phyloP scores from a whole-genome alignment of 2,329 filamentous ascomycete species.

The Thielaviopsis ethacetica region DNA sequence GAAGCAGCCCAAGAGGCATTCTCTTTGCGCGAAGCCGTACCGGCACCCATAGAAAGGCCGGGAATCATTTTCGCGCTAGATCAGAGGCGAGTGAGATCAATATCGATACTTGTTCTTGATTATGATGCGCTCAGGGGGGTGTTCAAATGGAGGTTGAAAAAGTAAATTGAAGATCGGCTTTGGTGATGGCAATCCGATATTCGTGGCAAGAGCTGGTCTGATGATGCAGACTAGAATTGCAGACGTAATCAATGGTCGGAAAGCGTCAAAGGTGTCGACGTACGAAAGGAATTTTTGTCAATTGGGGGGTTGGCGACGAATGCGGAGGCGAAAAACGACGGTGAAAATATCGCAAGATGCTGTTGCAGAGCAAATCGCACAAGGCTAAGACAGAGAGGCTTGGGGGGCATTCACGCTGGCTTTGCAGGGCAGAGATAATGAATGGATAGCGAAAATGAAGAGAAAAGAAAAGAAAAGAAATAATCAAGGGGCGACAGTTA shows the following conservation, averaged over 20 bases:
- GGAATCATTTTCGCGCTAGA: constrained; percentile 14
- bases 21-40: not conserved
- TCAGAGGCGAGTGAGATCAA: not conserved
- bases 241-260: not conserved
- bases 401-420: no score
- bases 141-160: not conserved
- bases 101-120: not conserved
- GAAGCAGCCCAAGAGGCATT: constrained; percentile 8
- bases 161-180: not conserved
- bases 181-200: no score
- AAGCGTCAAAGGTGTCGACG: not conserved
- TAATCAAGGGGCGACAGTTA: no score
- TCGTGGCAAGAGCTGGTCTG: no score
- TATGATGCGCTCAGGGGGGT: not conserved
- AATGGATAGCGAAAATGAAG: no score
- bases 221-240: no score
- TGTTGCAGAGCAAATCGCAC: not conserved
- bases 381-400: not conserved
- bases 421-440: no score
- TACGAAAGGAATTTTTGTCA: not conserved
- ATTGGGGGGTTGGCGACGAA: not conserved
- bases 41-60: constrained; percentile 14
- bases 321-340: not conserved
- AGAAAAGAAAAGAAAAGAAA: no score
- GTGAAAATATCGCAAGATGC: no score